Evolutionary conservation across 2,329 filamentous ascomycete species (phyloP), one percentile per base, ranked within the genome.

Genomic region (Periconia sp.): DNA sequence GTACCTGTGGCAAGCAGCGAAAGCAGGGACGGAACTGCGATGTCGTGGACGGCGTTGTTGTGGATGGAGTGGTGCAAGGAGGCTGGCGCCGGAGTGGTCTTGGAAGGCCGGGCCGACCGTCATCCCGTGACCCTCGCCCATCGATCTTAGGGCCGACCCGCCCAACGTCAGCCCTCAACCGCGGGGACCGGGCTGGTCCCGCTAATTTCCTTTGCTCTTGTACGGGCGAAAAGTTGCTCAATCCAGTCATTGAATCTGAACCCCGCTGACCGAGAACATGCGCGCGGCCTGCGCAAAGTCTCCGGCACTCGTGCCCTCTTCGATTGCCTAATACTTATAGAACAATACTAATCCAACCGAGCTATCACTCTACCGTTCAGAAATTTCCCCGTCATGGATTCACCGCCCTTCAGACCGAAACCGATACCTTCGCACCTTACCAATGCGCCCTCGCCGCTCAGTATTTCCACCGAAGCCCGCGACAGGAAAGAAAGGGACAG

Each of bases 351-450:
- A 37, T 28, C 18, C 12, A 24, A 23, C 23, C 17, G n/a, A 23
- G 21, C 35, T 28, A 39, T 19, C 38, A 19, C 36, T 22, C 25
- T 11, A 7, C 38, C 25, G 41, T 44, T 48, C 52, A 46, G 54
- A 46, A 43, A 16, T 17, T 22, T 40, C 19, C 43, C 42, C 48
- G 56, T 52, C 48, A 80, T 80, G 78, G 72, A 76, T 52, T 69
- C 72, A 47, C 71, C 71, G 48, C 70, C 70, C 26, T 64, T 64
- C 48, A 74, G 75, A 66, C 78, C 74, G 40, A 75, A 69, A 52
- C 75, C 78, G 9, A 70, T 84, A 21, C 81, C 82, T 19, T 74
- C 79, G 36, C 76, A 83, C 65, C 69, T 85, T 44, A 56, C 78
- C 35, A 83, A 84, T 62, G 81, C 79, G 38, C 71, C 73, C 43